Percentiles rank a stretch among this genome's conserved stretches.
These are phyloP conservation scores for Neurospora tetrasperma DNA, from an alignment of 495 filamentous ascomycete genomes.

Conservation along the genomic window DNA sequence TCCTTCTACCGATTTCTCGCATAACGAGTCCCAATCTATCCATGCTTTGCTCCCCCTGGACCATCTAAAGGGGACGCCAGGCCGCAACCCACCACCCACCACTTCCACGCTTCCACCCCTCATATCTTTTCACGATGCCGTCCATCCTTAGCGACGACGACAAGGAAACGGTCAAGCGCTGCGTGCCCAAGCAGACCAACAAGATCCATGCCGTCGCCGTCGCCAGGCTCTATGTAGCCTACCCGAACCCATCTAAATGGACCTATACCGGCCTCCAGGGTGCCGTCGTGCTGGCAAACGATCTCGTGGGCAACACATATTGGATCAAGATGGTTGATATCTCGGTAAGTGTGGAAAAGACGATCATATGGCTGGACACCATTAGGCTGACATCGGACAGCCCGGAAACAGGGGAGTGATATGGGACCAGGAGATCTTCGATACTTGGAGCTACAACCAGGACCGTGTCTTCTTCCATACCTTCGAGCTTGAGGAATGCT, in stretches of 20 bases:
- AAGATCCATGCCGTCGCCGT: constrained; percentile 93
- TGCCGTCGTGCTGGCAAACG: constrained; percentile 86
- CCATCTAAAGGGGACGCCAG: constrained; percentile 3
- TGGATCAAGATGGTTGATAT: constrained; percentile 97
- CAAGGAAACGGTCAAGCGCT: constrained; percentile 84
- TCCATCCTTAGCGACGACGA: constrained; percentile 83
- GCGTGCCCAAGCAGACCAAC: constrained; percentile 83
- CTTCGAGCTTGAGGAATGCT: constrained; percentile 86
- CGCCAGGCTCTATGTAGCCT: constrained; percentile 85
- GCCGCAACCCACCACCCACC: constrained; percentile 1
- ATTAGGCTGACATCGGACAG: constrained; percentile 34
- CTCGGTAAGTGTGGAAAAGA: constrained; percentile 51
- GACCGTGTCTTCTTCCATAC: constrained; percentile 96
- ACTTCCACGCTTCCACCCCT: background rate
- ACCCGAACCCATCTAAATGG: constrained; percentile 82
- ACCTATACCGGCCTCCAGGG: constrained; percentile 90
- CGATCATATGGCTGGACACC: background rate
- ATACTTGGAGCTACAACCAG: constrained; percentile 87
- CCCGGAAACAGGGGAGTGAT: constrained; percentile 76
- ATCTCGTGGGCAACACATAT: constrained; percentile 86
- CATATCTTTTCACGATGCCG: constrained; percentile 50
- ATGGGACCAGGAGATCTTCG: constrained; percentile 97
- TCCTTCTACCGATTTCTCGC: background rate
- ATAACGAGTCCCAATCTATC: background rate
- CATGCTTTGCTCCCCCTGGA: constrained; percentile 2